A percentile compares a stretch with the other conserved stretches of the same genome.
Evolutionary conservation across 2,329 filamentous ascomycete species (phyloP).

Genomic region (Fusarium sp.): DNA sequence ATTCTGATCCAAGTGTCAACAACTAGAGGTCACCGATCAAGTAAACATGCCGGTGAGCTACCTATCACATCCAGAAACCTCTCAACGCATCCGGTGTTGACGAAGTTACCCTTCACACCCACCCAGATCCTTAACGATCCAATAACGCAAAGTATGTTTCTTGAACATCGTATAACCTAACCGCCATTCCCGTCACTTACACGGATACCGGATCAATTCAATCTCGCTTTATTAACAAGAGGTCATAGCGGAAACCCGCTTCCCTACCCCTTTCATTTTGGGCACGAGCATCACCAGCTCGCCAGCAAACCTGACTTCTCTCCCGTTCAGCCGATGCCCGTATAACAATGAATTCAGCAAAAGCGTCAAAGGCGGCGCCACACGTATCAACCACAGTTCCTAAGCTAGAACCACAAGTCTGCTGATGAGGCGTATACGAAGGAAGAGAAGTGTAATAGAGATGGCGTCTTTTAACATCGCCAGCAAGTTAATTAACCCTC

Average conservation of each 20-base stretch:
- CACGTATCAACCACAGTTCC: neutral
- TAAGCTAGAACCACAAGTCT: neutral
- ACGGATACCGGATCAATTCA: neutral
- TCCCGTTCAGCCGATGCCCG: neutral
- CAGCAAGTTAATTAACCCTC: neutral
- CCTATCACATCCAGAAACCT: slow-evolving; percentile 79
- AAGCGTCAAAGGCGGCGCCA: slow-evolving; percentile 1
- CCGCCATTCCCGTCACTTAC: neutral
- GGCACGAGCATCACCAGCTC: neutral
- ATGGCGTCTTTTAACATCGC: neutral
- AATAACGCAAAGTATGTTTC: neutral
- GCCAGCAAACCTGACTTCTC: neutral
- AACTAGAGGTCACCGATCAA: slow-evolving; percentile 19
- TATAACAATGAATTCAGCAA: neutral
- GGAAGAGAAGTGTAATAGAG: neutral
- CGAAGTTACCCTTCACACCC: slow-evolving; percentile 86
- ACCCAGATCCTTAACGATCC: slow-evolving; percentile 42
- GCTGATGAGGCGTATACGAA: neutral
- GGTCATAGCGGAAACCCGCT: neutral
- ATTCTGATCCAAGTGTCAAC: neutral
- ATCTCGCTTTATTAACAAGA: neutral
- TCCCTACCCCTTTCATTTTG: neutral
- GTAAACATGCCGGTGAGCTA: slow-evolving; percentile 87
- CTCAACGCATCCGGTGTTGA: slow-evolving; percentile 78
- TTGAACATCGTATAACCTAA: neutral